A percentile compares a stretch with the other conserved stretches of the same genome.
Conservation (phyloP, 2,329 filamentous ascomycete genomes). For the Aspergillus japonicus region DNA sequence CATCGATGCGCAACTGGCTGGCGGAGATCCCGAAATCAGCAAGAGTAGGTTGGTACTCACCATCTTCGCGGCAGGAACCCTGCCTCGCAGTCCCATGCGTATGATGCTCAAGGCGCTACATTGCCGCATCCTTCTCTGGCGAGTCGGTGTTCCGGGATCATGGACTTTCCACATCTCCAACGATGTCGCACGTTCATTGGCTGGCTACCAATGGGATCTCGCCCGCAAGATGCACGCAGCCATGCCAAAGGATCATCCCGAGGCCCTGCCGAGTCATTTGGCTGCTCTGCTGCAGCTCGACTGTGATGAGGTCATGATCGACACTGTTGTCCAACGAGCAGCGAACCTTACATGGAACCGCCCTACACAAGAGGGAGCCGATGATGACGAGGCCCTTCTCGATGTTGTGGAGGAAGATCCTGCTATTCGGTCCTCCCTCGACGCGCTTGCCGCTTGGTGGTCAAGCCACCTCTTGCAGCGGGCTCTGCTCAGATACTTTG, state of each 20-base stretch:
- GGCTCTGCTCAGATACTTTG: constrained; percentile 64
- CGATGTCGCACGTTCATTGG: constrained; percentile 68
- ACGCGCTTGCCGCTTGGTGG: constrained; percentile 89
- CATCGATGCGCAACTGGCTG: constrained; percentile 86
- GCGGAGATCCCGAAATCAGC: constrained; percentile 85
- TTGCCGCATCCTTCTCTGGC: constrained; percentile 84
- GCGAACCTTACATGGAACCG: constrained; percentile 89
- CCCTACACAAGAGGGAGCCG: constrained; percentile 66
- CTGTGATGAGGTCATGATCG: constrained; percentile 76
- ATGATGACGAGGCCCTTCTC: constrained; percentile 67
- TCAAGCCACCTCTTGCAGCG: constrained; percentile 72
- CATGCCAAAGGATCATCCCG: constrained; percentile 55
- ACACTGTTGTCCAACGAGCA: constrained; percentile 76
- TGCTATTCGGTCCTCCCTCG: constrained; percentile 80
- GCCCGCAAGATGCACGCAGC: constrained; percentile 62
- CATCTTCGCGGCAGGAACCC: constrained; percentile 79
- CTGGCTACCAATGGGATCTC: constrained; percentile 75
- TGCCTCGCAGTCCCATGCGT: constrained; percentile 76
- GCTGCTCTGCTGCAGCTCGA: constrained; percentile 72
- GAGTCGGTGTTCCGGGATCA: constrained; percentile 65
- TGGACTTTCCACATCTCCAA: constrained; percentile 65
- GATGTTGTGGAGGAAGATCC: constrained; percentile 81
- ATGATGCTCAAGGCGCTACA: constrained; percentile 92
- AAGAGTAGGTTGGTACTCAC: constrained; percentile 82
- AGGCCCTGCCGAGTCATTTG: constrained; percentile 73